A percentile compares a stretch with the other conserved stretches of the same genome.
These are phyloP conservation scores for Leccinum solheimii DNA, from an alignment of 1,284 basidiomycete species.

Conservation along the genomic window DNA sequence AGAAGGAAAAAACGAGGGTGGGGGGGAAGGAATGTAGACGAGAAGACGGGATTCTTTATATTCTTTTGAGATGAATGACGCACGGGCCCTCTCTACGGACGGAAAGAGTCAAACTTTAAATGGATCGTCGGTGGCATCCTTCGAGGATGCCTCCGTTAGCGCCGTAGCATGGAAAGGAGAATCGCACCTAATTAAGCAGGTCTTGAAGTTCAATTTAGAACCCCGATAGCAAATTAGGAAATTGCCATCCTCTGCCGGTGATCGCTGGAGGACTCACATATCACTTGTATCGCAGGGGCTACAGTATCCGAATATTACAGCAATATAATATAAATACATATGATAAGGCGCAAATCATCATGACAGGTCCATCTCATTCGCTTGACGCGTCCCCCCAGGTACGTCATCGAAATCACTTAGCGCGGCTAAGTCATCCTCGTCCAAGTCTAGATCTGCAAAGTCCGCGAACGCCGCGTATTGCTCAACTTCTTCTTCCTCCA, in stretches of 20 bases:
- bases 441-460: conserved; percentile 48
- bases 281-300: too few species aligned
- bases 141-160: conserved; percentile 27
- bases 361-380: conserved; percentile 30
- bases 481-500: conserved; percentile 51
- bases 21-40: conserved; percentile 10
- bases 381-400: conserved; percentile 1
- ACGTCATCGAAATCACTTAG: conserved; percentile 28
- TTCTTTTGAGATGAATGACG: conserved; percentile 22
- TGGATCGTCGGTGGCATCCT: conserved; percentile 26
- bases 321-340: conserved; percentile 16
- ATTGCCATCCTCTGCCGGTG: conserved; percentile 15
- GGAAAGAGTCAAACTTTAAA: conserved; percentile 21
- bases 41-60: conserved; percentile 26
- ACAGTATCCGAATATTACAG: not conserved
- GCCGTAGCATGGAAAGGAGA: conserved; percentile 17
- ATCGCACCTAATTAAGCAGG: conserved; percentile 27
- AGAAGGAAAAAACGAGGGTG: conserved; percentile 8
- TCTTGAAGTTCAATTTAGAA: conserved; percentile 30
- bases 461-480: conserved; percentile 54
- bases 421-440: conserved; percentile 14
- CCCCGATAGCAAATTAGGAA: conserved; percentile 21
- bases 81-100: conserved; percentile 28
- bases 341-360: conserved; percentile 12
- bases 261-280: conserved; percentile 7